phyloP scores from a whole-genome alignment of 1,139 yeast species.

The Arxiozyma heterogenica region DNA sequence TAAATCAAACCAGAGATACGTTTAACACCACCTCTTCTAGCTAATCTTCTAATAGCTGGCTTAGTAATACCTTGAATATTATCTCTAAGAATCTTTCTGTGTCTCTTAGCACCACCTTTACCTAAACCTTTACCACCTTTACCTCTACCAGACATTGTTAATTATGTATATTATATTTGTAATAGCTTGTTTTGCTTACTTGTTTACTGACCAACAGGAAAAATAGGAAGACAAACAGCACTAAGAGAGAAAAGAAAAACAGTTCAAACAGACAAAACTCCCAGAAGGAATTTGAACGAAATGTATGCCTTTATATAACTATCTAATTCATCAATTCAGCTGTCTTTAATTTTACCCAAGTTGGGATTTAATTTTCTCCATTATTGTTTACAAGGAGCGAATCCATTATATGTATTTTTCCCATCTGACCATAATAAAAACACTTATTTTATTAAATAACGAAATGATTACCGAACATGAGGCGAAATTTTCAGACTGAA shows the following conservation, averaged over 20 bases:
- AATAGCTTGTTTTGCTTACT: constrained; percentile 3
- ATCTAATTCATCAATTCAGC: not conserved
- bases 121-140: constrained; percentile 99
- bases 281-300: not conserved
- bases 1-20: constrained; percentile 98
- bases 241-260: not conserved
- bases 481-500: constrained; percentile 5
- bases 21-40: constrained; percentile 99
- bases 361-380: too few species aligned
- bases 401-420: not conserved
- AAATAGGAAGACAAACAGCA: not conserved
- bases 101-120: constrained; percentile 99
- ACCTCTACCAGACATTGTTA: constrained; percentile 95
- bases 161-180: constrained; percentile 11
- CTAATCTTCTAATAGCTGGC: constrained; percentile 99
- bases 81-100: constrained; percentile 98
- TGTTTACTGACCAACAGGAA: not conserved
- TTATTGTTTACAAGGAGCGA: not conserved
- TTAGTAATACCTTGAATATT: constrained; percentile 99
- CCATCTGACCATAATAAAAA: constrained; percentile 1
- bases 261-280: not conserved
- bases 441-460: not conserved
- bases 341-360: not conserved
- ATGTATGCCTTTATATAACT: not conserved
- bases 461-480: not conserved